Conservation (phyloP, 805 yeast genomes). For the Komagataella populi region DNA sequence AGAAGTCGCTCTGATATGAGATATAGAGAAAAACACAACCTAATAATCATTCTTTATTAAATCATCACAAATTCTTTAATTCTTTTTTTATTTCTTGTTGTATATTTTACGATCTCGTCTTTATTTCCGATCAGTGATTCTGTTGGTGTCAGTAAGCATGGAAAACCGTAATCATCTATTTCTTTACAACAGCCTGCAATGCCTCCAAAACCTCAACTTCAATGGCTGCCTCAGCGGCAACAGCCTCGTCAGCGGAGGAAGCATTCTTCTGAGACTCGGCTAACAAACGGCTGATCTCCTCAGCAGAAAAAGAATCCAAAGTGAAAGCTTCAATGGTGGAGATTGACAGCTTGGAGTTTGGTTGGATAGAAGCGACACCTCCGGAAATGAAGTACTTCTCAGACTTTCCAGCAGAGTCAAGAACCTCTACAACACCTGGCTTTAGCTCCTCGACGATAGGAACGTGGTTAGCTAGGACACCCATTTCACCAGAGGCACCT, state of each 20-base stretch:
- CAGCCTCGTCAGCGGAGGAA: slow-evolving; percentile 70
- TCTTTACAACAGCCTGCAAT: slow-evolving; percentile 64
- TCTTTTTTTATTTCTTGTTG: background rate
- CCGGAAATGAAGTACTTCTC: slow-evolving; percentile 81
- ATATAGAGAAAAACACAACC: background rate
- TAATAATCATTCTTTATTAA: background rate
- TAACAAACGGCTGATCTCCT: slow-evolving; percentile 65
- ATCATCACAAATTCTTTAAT: background rate
- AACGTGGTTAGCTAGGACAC: slow-evolving; percentile 95
- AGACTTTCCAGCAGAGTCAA: slow-evolving; percentile 53
- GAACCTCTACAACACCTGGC: slow-evolving; percentile 91
- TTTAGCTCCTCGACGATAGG: slow-evolving; percentile 92
- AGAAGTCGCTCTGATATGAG: slow-evolving; percentile 26
- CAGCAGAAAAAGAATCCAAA: slow-evolving; percentile 72
- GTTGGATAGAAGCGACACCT: slow-evolving; percentile 93
- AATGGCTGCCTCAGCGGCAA: slow-evolving; percentile 89
- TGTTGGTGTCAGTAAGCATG: background rate
- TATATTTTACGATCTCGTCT: background rate
- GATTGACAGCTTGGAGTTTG: slow-evolving; percentile 81
- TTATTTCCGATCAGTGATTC: background rate
- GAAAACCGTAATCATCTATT: slow-evolving; percentile 17
- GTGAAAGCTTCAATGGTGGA: slow-evolving; percentile 94
- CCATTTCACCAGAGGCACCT: slow-evolving; percentile 89
- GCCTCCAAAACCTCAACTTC: slow-evolving; percentile 96
- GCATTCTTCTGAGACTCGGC: slow-evolving; percentile 92